Conservation (phyloP, 78 protist species). For the Dictyostelium purpureum region DNA sequence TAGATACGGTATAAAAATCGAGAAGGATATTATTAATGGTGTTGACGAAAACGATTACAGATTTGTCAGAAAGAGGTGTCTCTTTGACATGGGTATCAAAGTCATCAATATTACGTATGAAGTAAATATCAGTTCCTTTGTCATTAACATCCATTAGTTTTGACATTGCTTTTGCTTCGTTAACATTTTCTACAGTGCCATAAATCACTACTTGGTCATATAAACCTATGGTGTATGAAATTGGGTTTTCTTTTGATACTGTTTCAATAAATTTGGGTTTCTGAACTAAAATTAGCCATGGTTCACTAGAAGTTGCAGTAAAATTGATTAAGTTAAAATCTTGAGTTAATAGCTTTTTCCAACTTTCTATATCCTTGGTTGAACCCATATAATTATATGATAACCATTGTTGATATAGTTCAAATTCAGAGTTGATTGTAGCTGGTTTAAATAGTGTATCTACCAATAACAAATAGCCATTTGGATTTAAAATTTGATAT, state of each 20-base stretch:
- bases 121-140: neutral
- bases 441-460: neutral
- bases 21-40: neutral
- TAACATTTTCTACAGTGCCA: neutral
- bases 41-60: neutral
- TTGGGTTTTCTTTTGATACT: neutral
- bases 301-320: neutral
- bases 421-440: neutral
- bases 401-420: conserved; percentile 33
- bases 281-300: neutral
- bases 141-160: neutral
- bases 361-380: neutral
- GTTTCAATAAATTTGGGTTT: neutral
- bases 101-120: neutral
- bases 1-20: neutral
- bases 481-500: neutral
- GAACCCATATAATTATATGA: neutral
- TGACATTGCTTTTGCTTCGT: neutral
- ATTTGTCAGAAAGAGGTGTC: neutral
- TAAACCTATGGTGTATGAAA: neutral
- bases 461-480: conserved; percentile 21
- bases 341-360: neutral
- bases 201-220: neutral
- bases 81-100: neutral
- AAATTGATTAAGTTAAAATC: neutral